Percentiles rank a stretch among this genome's conserved stretches.
phyloP scores from a whole-genome alignment of 805 yeast species.

The Clavispora asparagi region DNA sequence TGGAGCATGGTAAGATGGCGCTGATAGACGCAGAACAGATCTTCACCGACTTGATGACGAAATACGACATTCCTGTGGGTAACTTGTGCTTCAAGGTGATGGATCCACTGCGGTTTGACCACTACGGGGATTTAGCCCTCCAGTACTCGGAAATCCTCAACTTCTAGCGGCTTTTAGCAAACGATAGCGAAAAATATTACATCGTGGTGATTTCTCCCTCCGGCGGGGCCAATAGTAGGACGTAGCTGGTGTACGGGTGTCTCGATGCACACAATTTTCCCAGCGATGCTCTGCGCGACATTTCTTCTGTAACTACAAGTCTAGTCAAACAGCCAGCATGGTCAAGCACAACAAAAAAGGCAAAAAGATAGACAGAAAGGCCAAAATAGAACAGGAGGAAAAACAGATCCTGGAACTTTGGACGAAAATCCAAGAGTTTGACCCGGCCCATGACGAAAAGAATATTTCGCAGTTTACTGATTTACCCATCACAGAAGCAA shows the following conservation, averaged over 20 bases:
- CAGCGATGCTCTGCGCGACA: conserved; percentile 6
- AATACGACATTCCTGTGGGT: conserved; percentile 38
- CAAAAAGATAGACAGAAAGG: conserved; percentile 14
- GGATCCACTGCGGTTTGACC: conserved; percentile 21
- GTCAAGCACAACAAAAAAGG: conserved; percentile 13
- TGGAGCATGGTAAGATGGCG: conserved; percentile 9
- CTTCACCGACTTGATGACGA: conserved; percentile 23
- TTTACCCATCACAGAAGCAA: conserved; percentile 64
- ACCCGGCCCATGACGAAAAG: conserved; percentile 30
- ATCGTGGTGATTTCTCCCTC: not conserved
- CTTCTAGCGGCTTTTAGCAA: conserved; percentile 15
- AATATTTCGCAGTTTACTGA: conserved; percentile 54
- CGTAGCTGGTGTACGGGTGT: conserved; percentile 2
- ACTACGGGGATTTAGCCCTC: conserved; percentile 35
- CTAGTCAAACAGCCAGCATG: conserved; percentile 3
- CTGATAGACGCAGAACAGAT: conserved; percentile 8
- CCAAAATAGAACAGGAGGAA: conserved; percentile 25
- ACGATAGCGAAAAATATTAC: not conserved
- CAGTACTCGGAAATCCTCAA: conserved; percentile 39
- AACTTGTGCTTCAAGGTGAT: conserved; percentile 28
- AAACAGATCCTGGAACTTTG: conserved; percentile 41
- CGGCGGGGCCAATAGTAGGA: too few species aligned
- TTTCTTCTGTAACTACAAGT: not conserved
- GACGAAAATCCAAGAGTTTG: conserved; percentile 49
- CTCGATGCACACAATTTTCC: not conserved